These are phyloP conservation scores for Geranium incanum DNA, from an alignment of 441 rosid species.

Conservation along the genomic window DNA sequence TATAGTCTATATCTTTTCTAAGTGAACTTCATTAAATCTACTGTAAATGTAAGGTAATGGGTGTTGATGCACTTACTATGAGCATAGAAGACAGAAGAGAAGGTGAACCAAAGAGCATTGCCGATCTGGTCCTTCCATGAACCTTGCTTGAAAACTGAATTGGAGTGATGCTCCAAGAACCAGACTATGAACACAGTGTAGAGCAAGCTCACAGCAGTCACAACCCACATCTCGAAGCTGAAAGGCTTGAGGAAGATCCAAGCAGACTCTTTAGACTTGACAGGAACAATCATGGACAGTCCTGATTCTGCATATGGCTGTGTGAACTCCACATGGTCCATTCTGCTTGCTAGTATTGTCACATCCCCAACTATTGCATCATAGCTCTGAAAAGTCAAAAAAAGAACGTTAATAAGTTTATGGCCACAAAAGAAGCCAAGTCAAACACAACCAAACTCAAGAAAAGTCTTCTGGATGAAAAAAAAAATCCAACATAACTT, in stretches of 20 bases:
- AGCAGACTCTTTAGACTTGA: slow-evolving; percentile 11
- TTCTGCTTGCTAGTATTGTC: slow-evolving; percentile 25
- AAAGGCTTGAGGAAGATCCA: slow-evolving; percentile 35
- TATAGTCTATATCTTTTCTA: too few relatives aligned
- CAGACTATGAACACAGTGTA: slow-evolving; percentile 31
- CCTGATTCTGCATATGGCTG: slow-evolving; percentile 33
- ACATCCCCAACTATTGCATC: slow-evolving; percentile 35
- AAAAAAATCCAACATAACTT: too few relatives aligned
- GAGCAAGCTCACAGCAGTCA: slow-evolving; percentile 21
- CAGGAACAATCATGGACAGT: slow-evolving; percentile 27
- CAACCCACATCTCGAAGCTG: slow-evolving; percentile 30
- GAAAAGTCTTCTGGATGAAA: too few relatives aligned
- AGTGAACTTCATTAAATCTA: too few relatives aligned
- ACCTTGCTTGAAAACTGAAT: slow-evolving; percentile 25
- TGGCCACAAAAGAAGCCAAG: neutral
- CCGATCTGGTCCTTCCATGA: slow-evolving; percentile 27
- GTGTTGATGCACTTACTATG: slow-evolving; percentile 34
- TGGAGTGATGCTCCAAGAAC: slow-evolving; percentile 25
- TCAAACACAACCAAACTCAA: too few relatives aligned
- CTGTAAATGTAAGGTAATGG: too few relatives aligned
- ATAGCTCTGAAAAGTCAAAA: slow-evolving; percentile 23
- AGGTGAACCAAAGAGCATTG: slow-evolving; percentile 37
- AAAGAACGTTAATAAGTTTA: neutral
- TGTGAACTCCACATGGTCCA: slow-evolving; percentile 28
- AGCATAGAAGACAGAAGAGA: slow-evolving; percentile 36